Percentiles rank a stretch among this genome's conserved stretches.
Evolutionary conservation across 2,329 filamentous ascomycete species (phyloP).

Genomic region (Coniochaeta ligniaria): DNA sequence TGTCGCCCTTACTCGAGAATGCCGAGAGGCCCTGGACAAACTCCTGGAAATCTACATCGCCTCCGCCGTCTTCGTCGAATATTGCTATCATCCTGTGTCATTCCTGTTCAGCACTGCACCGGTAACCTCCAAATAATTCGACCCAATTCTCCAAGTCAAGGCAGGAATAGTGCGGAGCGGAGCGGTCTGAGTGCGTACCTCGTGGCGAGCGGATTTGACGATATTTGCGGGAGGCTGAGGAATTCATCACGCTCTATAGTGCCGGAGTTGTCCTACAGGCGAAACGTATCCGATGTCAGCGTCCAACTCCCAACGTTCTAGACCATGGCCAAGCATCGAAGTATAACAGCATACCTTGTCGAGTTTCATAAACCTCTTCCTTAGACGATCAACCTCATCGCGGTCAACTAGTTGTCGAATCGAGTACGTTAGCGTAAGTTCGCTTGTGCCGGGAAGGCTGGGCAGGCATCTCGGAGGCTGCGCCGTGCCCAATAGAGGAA

Average conservation of each 20-base stretch:
- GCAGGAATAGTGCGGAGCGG: neutral
- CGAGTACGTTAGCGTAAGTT: constrained; percentile 4
- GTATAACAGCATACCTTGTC: constrained; percentile 65
- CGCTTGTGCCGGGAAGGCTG: neutral
- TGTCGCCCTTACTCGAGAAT: constrained; percentile 97
- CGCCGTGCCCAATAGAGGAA: neutral
- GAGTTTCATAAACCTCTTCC: constrained; percentile 98
- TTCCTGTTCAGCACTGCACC: neutral
- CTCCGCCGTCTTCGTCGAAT: constrained; percentile 96
- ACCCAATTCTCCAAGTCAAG: neutral
- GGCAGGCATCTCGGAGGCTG: neutral
- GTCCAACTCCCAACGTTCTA: constrained; percentile 1
- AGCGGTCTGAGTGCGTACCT: constrained; percentile 45
- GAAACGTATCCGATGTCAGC: constrained; percentile 3
- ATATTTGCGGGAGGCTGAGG: constrained; percentile 92
- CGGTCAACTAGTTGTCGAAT: constrained; percentile 64
- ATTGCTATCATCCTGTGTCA: constrained; percentile 86
- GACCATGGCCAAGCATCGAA: neutral
- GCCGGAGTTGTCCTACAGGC: constrained; percentile 79
- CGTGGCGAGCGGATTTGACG: constrained; percentile 93
- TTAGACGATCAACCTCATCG: constrained; percentile 90
- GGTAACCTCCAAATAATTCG: neutral
- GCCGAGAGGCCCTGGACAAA: constrained; percentile 91
- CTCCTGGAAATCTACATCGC: constrained; percentile 97
- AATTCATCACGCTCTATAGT: constrained; percentile 99